Evolutionary conservation across 345 rosid species (phyloP), one percentile per base, ranked within the genome.

Genomic region (Carallia pectinifolia): DNA sequence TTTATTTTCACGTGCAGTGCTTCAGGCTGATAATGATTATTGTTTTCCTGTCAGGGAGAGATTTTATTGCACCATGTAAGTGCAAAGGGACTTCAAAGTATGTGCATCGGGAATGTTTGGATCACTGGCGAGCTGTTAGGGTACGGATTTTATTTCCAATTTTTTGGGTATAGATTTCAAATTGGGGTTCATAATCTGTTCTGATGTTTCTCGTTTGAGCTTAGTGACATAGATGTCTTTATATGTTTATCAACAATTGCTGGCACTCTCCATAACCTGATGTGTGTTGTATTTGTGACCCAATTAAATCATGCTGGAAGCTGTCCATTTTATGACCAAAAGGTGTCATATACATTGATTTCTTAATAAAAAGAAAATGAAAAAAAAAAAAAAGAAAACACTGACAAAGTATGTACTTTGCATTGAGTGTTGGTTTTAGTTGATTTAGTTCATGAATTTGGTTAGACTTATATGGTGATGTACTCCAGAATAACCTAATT

Each of bases 1-100:
- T 60, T 68, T 33, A 61, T 6, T 6, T 48, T 61, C 6, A 17
- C 17, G 23, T 50, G 61, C 58, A 48, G 44, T 60, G 53, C 37
- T 61, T 70, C 29, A 8, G 47, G 66, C 61, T 70, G 50, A 50
- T 36, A 30, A 4, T 5, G 61, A 52, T 50, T 53, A 53, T 36
- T 61, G 36, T 50, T 60, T 60, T 30, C n/a, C 33, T 23, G 67
- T 64, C 93, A 96, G 99, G 99, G 79, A 90, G 99, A 81, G 99
- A 96, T 81, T 96, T 96, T 76, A 96, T 96, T 62, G 97, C 98
- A 56, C 99, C 99, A 18, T 96, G 99, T 85, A 92, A 88, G 82
- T 92, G 99, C 81, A 96, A 92, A 82, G 99, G 99, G 74, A 92
- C 99, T 6, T 85, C 97, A 6, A 92, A 92, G 83, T 96, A 92